Evolutionary conservation across 495 filamentous ascomycete species (phyloP).

Genomic region (Podospora pseudocomata): DNA sequence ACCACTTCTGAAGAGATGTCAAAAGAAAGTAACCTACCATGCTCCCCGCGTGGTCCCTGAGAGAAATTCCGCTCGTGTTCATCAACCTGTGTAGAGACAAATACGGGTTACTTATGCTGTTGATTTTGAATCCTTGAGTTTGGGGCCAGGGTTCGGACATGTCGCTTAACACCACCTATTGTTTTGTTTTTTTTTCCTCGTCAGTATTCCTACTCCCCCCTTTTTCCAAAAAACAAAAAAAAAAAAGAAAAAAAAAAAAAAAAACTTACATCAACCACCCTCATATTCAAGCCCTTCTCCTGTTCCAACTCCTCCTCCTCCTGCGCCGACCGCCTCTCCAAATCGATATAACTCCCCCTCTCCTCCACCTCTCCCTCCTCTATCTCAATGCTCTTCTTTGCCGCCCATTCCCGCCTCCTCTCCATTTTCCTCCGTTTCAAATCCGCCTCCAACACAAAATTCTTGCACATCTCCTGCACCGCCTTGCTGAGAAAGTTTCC

Average conservation of each 20-base stretch:
- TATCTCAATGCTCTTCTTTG: conserved; percentile 12
- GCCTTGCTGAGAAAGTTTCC: conserved; percentile 76
- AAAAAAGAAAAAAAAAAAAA: not conserved
- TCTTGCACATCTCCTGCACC: conserved; percentile 70
- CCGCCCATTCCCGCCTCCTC: conserved; percentile 14
- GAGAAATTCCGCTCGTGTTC: conserved; percentile 87
- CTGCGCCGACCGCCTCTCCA: conserved; percentile 41
- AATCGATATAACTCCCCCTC: conserved; percentile 49
- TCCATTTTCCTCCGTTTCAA: conserved; percentile 24
- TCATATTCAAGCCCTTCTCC: conserved; percentile 13
- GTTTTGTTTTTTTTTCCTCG: conserved; percentile 17
- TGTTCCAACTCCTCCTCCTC: conserved; percentile 17
- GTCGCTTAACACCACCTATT: conserved; percentile 79
- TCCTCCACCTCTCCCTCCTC: conserved; percentile 19
- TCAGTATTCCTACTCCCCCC: conserved; percentile 15
- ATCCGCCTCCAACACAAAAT: conserved; percentile 64
- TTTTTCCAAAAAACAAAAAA: not conserved
- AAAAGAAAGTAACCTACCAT: conserved; percentile 64
- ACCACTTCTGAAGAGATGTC: no score
- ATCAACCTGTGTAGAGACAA: conserved; percentile 72
- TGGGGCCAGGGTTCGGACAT: conserved; percentile 96
- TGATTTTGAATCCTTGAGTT: conserved; percentile 71
- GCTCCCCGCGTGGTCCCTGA: conserved; percentile 87
- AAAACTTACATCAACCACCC: conserved; percentile 64
- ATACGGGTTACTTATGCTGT: conserved; percentile 88